Conservation (phyloP, 2,329 filamentous ascomycete species). For the Aspergillus hortae region DNA sequence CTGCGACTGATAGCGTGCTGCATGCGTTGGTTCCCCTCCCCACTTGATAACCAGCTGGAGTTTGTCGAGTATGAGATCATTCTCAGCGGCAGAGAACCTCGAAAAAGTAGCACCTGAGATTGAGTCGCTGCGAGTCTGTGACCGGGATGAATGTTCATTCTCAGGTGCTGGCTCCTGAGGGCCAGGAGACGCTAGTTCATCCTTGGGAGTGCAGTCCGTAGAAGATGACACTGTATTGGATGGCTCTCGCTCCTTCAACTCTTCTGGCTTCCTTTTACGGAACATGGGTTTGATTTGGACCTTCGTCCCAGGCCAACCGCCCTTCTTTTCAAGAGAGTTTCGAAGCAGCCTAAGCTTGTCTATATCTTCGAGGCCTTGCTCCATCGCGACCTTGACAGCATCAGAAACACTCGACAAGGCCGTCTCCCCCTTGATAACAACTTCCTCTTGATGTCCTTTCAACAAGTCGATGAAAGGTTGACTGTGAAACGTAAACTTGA, state of each 20-base stretch:
- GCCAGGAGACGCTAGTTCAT: constrained; percentile 21
- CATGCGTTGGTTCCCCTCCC: constrained; percentile 97
- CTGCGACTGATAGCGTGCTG: constrained; percentile 90
- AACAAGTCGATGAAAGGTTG: constrained; percentile 92
- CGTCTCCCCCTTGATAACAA: constrained; percentile 86
- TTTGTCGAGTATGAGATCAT: constrained; percentile 91
- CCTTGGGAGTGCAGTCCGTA: constrained; percentile 9
- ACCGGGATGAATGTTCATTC: constrained; percentile 38
- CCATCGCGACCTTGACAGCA: constrained; percentile 77
- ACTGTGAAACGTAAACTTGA: constrained; percentile 98
- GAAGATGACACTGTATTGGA: constrained; percentile 14
- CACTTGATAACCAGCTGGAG: constrained; percentile 97
- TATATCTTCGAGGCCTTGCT: constrained; percentile 75
- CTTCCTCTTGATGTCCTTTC: constrained; percentile 94
- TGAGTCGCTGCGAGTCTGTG: constrained; percentile 71
- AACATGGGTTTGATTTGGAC: constrained; percentile 99
- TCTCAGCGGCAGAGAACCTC: constrained; percentile 87
- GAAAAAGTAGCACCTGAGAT: constrained; percentile 88
- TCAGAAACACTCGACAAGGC: constrained; percentile 84
- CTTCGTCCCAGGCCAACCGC: constrained; percentile 91
- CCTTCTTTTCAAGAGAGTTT: constrained; percentile 88
- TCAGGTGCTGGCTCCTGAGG: constrained; percentile 19
- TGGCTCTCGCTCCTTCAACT: constrained; percentile 36
- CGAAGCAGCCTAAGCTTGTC: constrained; percentile 81
- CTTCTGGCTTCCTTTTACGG: constrained; percentile 73